Evolutionary conservation across 2,329 filamentous ascomycete genomes (phyloP), one percentile per base, ranked within the genome.

Genomic region (Trichophyton rubrum): DNA sequence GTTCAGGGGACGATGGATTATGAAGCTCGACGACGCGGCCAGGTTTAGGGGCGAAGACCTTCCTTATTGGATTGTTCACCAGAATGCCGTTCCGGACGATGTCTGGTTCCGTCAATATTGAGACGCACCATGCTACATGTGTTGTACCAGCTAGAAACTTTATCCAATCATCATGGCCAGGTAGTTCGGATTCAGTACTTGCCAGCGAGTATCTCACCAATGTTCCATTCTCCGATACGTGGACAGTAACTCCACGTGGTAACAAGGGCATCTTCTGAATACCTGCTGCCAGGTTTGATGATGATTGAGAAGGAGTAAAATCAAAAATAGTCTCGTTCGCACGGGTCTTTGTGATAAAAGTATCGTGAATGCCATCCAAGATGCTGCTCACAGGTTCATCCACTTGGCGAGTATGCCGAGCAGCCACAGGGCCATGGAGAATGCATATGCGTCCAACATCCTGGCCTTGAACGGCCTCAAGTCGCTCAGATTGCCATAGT

Each of bases 321-420:
- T 15, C 38, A 40, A 15, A 11, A 15, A 15, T 15, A 13, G 38
- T 15, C 15, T 40, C 38, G 9, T 40, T 13, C 38, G 9, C 3
- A 11, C 9, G 15, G 9, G 15, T 15, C 38, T 80, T 82, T 67
- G 86, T 79, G 70, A 99, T 96, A 73, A 99, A 93, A 47, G 85
- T 84, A 60, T 92, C 77, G 75, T 97, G 92, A 62, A 99, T 88
- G 64, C 87, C 85, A 67, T 96, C 91, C 8, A 99, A 81, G 63
- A 99, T 99, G 59, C 95, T 87, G 77, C 96, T 88, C 73, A 97
- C 87, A 0, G 93, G 93, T 79, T 99, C 90, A 68, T 99, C 90
- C 43, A 96, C 83, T 81, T 45, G 83, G 95, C 0, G 91, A 95
- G 77, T 90, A 97, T 74, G 15, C 38, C 87, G 92, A 69, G 84